Evolutionary conservation across 192 early-diverging fungal species (phyloP).

Genomic region (Dissophora ornata): DNA sequence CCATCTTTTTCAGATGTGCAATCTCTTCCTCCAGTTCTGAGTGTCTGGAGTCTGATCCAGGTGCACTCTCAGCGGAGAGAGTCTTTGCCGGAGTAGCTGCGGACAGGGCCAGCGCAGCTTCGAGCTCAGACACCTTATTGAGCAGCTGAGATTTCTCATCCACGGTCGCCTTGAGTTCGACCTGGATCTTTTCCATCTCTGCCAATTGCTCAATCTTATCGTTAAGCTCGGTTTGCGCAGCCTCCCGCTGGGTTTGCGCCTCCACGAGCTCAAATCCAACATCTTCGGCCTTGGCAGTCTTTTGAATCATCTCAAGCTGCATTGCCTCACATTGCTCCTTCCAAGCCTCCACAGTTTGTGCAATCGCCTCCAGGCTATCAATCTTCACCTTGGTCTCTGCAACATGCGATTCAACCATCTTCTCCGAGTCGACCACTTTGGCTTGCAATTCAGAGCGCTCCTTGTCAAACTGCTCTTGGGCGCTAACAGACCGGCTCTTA

Average conservation of each 20-base stretch:
- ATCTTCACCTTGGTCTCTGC: conserved; percentile 27
- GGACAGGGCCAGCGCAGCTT: conserved; percentile 25
- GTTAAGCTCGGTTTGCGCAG: conserved; percentile 20
- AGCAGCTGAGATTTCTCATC: conserved; percentile 56
- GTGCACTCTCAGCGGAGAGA: conserved; percentile 7
- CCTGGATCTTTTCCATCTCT: conserved; percentile 24
- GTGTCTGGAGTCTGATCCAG: conserved; percentile 19
- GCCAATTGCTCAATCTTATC: conserved; percentile 9
- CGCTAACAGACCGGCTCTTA: background rate
- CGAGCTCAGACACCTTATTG: conserved; percentile 50
- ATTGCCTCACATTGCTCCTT: conserved; percentile 52
- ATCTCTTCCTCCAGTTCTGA: conserved; percentile 54
- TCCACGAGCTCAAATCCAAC: conserved; percentile 23
- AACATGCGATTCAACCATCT: background rate
- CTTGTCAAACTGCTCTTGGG: conserved; percentile 21
- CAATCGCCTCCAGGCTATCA: conserved; percentile 22
- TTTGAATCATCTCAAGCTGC: conserved; percentile 48
- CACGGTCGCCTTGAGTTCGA: conserved; percentile 19
- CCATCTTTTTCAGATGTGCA: conserved; percentile 44
- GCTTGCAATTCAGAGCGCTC: conserved; percentile 7
- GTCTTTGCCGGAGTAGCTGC: conserved; percentile 4
- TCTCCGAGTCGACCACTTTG: conserved; percentile 17
- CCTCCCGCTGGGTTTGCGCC: conserved; percentile 47
- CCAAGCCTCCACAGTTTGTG: conserved; percentile 35
- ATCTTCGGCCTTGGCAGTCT: conserved; percentile 45